A percentile compares a stretch with the other conserved stretches of the same genome.
Evolutionary conservation across 2,329 filamentous ascomycete species (phyloP).

Genomic region (Aspergillus versicolor): DNA sequence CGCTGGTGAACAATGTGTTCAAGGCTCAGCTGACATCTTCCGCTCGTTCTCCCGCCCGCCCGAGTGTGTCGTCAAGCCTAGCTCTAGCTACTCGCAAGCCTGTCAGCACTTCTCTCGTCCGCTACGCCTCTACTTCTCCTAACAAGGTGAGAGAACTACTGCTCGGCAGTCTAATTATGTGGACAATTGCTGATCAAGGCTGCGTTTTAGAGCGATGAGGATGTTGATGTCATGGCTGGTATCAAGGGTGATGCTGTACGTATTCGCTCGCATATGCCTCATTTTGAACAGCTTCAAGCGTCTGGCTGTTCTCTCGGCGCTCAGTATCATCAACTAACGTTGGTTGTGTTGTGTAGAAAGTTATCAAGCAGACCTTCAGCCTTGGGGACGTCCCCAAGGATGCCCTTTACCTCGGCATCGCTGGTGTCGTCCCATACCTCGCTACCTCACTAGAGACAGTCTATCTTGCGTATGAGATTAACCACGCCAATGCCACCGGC

Average conservation of each 20-base stretch:
- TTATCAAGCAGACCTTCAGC: conserved; percentile 68
- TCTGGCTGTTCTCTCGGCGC: not conserved
- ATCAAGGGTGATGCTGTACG: conserved; percentile 60
- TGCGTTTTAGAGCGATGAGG: conserved; percentile 38
- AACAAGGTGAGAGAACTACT: conserved; percentile 47
- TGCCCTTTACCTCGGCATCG: conserved; percentile 67
- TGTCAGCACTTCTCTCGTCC: conserved; percentile 49
- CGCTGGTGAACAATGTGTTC: conserved; percentile 41
- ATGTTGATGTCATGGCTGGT: conserved; percentile 52
- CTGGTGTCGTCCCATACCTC: conserved; percentile 81
- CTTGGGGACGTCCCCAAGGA: conserved; percentile 65
- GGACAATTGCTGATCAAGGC: conserved; percentile 52
- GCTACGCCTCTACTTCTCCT: conserved; percentile 42
- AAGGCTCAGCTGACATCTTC: conserved; percentile 47
- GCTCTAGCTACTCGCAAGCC: conserved; percentile 47
- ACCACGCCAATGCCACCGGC: conserved; percentile 62
- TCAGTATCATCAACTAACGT: not conserved
- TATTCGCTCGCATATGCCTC: conserved; percentile 15
- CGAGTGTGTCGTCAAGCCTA: conserved; percentile 37
- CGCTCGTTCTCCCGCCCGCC: conserved; percentile 37
- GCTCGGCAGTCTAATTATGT: conserved; percentile 21
- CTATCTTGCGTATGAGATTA: conserved; percentile 79
- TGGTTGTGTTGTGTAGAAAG: conserved; percentile 46
- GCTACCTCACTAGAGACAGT: conserved; percentile 80
- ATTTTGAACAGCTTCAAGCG: not conserved